Evolutionary conservation across 305 asterid species (phyloP).

Genomic region (Fraxinus baroniana): DNA sequence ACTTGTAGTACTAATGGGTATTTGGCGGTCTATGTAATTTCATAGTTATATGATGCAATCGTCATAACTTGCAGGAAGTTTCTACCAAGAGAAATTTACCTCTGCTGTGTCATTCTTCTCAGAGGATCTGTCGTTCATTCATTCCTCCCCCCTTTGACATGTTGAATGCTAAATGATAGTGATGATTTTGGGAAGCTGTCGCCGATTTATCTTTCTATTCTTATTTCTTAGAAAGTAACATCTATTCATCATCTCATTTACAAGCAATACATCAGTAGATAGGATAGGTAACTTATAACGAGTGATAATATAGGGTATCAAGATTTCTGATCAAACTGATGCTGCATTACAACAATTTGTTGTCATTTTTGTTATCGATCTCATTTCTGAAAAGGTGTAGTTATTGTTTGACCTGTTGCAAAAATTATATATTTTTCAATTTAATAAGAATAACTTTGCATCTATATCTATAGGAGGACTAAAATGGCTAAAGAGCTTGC

Average conservation of each 20-base stretch:
- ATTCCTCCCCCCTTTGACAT: not conserved
- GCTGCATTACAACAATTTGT: not conserved
- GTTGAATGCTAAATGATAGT: not conserved
- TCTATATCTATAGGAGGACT: conserved; percentile 58
- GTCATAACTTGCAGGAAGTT: not conserved
- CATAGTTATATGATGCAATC: conserved; percentile 1
- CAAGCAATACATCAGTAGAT: not conserved
- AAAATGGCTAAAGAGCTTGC: conserved; percentile 89
- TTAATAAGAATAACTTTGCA: not conserved
- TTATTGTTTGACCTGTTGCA: conserved; percentile 1
- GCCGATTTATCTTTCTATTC: not conserved
- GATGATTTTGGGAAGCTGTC: not conserved
- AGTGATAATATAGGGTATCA: not conserved
- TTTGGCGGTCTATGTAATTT: not conserved
- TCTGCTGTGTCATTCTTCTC: not conserved
- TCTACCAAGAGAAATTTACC: not conserved
- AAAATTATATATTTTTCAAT: not conserved
- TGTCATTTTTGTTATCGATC: not conserved
- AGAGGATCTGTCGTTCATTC: not conserved
- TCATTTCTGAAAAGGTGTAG: conserved; percentile 11
- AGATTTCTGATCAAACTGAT: conserved; percentile 4
- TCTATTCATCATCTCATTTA: not conserved
- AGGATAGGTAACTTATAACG: conserved; percentile 1
- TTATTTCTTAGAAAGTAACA: not conserved
- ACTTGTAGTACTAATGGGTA: not conserved